These are phyloP conservation scores for Tulasnella sp. DNA, from an alignment of 768 basidiomycete species.

Conservation along the genomic window DNA sequence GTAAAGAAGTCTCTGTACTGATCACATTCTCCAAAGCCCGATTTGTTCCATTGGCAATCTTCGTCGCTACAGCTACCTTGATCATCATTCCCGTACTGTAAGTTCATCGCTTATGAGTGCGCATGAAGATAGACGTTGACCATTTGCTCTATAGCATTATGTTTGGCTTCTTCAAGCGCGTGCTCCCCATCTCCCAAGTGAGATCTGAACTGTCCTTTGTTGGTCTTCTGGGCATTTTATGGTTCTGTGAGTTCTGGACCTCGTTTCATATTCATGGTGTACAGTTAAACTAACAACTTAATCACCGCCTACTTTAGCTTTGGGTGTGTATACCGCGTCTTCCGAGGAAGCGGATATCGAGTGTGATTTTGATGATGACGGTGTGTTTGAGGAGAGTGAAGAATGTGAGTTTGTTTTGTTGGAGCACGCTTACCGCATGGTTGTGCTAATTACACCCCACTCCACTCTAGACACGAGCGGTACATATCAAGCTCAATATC, in stretches of 20 bases:
- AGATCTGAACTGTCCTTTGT: conserved; percentile 57
- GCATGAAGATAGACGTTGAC: conserved; percentile 2
- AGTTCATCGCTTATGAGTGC: conserved; percentile 22
- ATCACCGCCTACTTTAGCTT: conserved; percentile 34
- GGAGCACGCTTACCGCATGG: background rate
- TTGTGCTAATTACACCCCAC: conserved; percentile 1
- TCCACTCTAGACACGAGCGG: conserved; percentile 55
- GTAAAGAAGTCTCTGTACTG: conserved; percentile 7
- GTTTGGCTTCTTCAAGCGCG: conserved; percentile 47
- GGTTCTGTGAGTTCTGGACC: conserved; percentile 46
- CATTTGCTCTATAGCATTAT: conserved; percentile 36
- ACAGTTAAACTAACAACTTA: conserved; percentile 3
- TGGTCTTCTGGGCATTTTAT: conserved; percentile 59
- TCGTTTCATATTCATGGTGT: background rate
- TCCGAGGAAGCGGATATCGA: conserved; percentile 76
- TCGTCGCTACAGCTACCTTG: conserved; percentile 59
- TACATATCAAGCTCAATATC: conserved; percentile 80
- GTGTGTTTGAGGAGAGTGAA: conserved; percentile 37
- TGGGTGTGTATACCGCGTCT: conserved; percentile 56
- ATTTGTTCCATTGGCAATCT: conserved; percentile 77
- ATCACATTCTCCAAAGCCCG: conserved; percentile 40
- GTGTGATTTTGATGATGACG: conserved; percentile 49
- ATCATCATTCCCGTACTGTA: conserved; percentile 56
- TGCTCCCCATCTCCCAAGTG: conserved; percentile 20
- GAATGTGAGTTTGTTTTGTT: conserved; percentile 54